phyloP scores from a whole-genome alignment of 495 filamentous ascomycete species.

The Penicillium parvum region DNA sequence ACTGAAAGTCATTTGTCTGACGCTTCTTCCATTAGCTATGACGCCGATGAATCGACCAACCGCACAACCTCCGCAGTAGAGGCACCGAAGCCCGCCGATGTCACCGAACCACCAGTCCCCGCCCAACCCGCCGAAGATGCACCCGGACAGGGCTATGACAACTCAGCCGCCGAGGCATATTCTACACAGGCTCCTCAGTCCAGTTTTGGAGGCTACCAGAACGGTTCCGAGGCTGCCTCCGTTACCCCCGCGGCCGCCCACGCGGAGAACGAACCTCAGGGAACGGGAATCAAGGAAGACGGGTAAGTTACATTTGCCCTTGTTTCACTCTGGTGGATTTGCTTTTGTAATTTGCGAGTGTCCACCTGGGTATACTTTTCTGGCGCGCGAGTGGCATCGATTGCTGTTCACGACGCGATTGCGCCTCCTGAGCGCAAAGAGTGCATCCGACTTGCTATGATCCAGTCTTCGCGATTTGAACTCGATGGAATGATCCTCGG shows the following conservation, averaged over 20 bases:
- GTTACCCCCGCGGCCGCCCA: slow-evolving; percentile 39
- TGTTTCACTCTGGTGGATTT: slow-evolving; percentile 24
- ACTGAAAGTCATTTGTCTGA: slow-evolving; percentile 9
- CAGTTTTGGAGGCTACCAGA: slow-evolving; percentile 53
- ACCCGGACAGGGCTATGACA: slow-evolving; percentile 24
- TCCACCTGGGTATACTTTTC: slow-evolving; percentile 4
- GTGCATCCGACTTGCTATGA: neutral
- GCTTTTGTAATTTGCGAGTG: slow-evolving; percentile 1
- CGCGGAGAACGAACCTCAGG: slow-evolving; percentile 36
- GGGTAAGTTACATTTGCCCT: slow-evolving; percentile 69
- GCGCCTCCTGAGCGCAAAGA: neutral
- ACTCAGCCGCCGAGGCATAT: slow-evolving; percentile 41
- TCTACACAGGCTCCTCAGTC: slow-evolving; percentile 30
- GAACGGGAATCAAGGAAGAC: slow-evolving; percentile 89
- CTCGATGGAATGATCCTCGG: too few relatives aligned
- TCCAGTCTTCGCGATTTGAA: neutral
- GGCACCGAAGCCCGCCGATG: slow-evolving; percentile 26
- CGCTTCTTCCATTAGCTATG: slow-evolving; percentile 59
- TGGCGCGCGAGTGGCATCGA: slow-evolving; percentile 6
- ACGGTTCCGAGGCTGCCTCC: slow-evolving; percentile 58
- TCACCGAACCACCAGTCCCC: slow-evolving; percentile 16
- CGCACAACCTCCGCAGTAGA: slow-evolving; percentile 34
- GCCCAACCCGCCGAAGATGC: slow-evolving; percentile 22
- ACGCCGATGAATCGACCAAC: slow-evolving; percentile 67
- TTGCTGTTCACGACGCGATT: slow-evolving; percentile 19